phyloP scores from a whole-genome alignment of 2,329 filamentous ascomycete species.

The Pyricularia pennisetigena region DNA sequence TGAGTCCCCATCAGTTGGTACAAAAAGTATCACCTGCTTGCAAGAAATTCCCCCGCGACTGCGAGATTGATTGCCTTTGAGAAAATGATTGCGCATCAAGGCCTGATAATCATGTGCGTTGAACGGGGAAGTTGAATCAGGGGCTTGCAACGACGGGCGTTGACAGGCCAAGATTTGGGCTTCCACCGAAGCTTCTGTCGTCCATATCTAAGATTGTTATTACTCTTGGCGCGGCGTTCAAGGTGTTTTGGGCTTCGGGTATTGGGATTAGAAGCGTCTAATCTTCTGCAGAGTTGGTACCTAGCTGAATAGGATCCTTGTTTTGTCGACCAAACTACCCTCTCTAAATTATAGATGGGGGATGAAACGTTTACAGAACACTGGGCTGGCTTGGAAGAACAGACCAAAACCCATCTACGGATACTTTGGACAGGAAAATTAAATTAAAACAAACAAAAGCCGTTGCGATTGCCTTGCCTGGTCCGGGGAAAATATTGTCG shows the following conservation, averaged over 20 bases:
- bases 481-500: too few species aligned
- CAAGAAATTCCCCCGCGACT: not conserved
- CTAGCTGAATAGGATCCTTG: not conserved
- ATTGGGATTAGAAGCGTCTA: not conserved
- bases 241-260: not conserved
- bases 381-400: not conserved
- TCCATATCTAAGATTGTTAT: not conserved
- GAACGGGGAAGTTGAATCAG: not conserved
- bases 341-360: not conserved
- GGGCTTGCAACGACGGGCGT: not conserved
- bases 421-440: not conserved
- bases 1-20: not conserved
- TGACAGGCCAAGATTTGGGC: not conserved
- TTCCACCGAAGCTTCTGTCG: not conserved
- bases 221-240: not conserved
- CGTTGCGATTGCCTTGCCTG: too few species aligned
- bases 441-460: too few species aligned
- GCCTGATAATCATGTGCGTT: not conserved
- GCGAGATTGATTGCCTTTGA: not conserved
- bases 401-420: not conserved
- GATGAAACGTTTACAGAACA: not conserved
- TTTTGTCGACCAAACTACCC: too few species aligned
- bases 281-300: not conserved
- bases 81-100: not conserved
- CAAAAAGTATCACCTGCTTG: not conserved